Base-by-base conservation (phyloP, 2,329 filamentous ascomycete genomes). In the Berkeleyomyces rouxiae region DNA sequence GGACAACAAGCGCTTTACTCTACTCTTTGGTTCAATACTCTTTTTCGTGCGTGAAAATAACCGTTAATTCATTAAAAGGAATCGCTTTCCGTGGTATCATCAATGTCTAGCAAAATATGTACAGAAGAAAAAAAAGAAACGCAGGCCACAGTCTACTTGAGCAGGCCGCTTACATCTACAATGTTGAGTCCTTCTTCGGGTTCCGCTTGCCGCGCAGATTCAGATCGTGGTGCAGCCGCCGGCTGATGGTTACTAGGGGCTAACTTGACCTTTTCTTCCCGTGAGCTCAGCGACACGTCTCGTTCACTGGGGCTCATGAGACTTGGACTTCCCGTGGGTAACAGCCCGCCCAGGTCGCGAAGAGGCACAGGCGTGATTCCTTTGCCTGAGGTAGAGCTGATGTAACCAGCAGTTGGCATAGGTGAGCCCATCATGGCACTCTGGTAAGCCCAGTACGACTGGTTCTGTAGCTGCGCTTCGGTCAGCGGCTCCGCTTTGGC, bases 361-460 rank as follows among this genome's bases (percentile, higher is more conserved):
- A 85, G 70, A n/a, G 84, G 68, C 0, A 80, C 78, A 0, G 79
- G 76, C 1, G 81, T 84, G 2, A 82, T 82, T 51, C 80, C 72
- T 5, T 79, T 74, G 3, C 79, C 70, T 0, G 80, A 79, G 7
- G 67, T 72, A 31, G 49, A 57, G 4, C 59, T 37, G 5, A 39
- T 13, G 16, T 59, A 51, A 0, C 70, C 69, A 59, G 75, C 71
- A 0, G 80, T 79, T 0, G 75, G 74, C 13, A 79, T 66, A 0
- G 77, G 74, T 0, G 64, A 57, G 7, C 61, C 47, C 9, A 63
- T 44, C 63, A 64, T 64, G 33, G 63, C 63, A 10, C 59, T 61
- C 44, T 64, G 63, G 47, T 64, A 64, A 6, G 63, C 63, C 63
- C 63, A 64, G 55, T 64, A 64, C 7, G 58, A 61, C 44, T 64